Evolutionary conservation across 306 rosid genomes (phyloP).

Genomic region (Nissolia schottii): DNA sequence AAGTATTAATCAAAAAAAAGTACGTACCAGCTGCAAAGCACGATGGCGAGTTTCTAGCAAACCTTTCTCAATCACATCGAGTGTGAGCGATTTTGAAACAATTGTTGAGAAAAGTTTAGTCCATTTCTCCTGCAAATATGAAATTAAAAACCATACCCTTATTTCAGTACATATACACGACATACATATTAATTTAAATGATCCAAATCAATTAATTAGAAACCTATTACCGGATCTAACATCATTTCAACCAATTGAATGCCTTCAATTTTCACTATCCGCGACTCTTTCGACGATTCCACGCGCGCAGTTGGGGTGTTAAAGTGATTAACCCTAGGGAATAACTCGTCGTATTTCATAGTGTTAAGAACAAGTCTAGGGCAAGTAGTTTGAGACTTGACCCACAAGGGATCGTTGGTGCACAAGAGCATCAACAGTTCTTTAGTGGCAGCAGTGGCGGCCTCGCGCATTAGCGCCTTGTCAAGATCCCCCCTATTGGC

Average conservation of each 20-base stretch:
- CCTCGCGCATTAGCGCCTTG: constrained; percentile 35
- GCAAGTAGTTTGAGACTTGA: constrained; percentile 22
- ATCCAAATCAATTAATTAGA: no score
- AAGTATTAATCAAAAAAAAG: no score
- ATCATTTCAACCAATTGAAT: constrained; percentile 42
- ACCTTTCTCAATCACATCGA: constrained; percentile 50
- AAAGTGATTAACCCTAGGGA: constrained; percentile 34
- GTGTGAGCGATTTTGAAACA: constrained; percentile 39
- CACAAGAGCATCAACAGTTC: constrained; percentile 42
- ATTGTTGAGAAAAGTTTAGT: constrained; percentile 50
- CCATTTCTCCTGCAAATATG: constrained; percentile 46
- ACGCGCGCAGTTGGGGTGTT: constrained; percentile 12
- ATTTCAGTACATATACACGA: not conserved
- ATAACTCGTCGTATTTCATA: constrained; percentile 32
- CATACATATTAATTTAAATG: no score
- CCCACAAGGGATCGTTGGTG: constrained; percentile 52
- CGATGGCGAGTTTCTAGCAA: constrained; percentile 33
- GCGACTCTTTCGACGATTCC: constrained; percentile 65
- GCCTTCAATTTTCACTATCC: constrained; percentile 34
- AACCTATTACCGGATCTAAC: constrained; percentile 62
- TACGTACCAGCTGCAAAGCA: constrained; percentile 49
- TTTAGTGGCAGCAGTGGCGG: constrained; percentile 36
- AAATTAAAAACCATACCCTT: not conserved
- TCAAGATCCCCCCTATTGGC: constrained; percentile 30
- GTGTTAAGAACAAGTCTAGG: constrained; percentile 35